phyloP scores from a whole-genome alignment of 108 stramenopile species.

The Discostella stelligeroides region DNA sequence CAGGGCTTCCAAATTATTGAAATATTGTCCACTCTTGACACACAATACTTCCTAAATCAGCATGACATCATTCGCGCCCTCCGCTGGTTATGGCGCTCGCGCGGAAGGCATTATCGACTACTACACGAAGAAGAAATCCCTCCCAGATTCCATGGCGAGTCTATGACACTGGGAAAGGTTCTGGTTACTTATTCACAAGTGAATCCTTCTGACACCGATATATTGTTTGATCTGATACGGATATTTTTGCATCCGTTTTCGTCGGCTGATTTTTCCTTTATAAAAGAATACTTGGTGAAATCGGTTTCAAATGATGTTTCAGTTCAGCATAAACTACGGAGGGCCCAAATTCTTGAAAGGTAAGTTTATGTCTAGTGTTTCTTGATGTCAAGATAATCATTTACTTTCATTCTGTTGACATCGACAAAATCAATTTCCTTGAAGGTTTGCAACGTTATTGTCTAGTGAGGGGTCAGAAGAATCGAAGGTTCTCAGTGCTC shows the following conservation, averaged over 20 bases:
- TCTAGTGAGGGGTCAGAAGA: constrained; percentile 82
- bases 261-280: constrained; percentile 74
- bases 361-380: not conserved
- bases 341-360: constrained; percentile 1
- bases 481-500: constrained; percentile 69
- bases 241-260: constrained; percentile 73
- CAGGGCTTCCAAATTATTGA: constrained; percentile 75
- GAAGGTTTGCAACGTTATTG: constrained; percentile 75
- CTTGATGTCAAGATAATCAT: not conserved
- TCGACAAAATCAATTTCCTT: constrained; percentile 29
- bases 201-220: constrained; percentile 70
- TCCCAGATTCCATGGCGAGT: constrained; percentile 77
- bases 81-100: constrained; percentile 87
- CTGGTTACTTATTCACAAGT: constrained; percentile 70
- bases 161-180: constrained; percentile 65
- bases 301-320: constrained; percentile 53
- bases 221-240: constrained; percentile 84
- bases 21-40: constrained; percentile 58
- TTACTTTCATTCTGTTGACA: not conserved
- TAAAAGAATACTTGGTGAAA: constrained; percentile 52
- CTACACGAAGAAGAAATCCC: constrained; percentile 80
- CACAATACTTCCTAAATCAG: constrained; percentile 63
- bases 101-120: constrained; percentile 78
- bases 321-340: constrained; percentile 49
- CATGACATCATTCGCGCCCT: constrained; percentile 80